phyloP scores from a whole-genome alignment of 495 filamentous ascomycete species.

The Podospora pseudoanserina region DNA sequence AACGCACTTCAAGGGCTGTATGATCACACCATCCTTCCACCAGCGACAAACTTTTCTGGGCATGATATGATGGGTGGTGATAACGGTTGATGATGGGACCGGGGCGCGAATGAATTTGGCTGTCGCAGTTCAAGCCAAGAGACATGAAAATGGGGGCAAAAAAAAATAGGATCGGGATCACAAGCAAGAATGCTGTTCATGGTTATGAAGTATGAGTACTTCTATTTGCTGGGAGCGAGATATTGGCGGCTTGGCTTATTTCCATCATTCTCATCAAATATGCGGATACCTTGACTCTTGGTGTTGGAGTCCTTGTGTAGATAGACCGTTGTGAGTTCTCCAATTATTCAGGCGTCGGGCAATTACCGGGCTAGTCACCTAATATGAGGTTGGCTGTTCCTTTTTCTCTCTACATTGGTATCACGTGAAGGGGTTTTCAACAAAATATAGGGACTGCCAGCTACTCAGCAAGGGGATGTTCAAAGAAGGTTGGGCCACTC shows the following conservation, averaged over 20 bases:
- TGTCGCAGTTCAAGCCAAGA: not conserved
- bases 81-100: not conserved
- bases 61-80: not conserved
- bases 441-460: no score
- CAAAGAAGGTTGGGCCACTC: no score
- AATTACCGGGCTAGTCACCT: not conserved
- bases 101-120: not conserved
- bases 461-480: no score
- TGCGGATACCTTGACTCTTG: not conserved
- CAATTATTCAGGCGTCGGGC: not conserved
- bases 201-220: not conserved
- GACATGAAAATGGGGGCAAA: not conserved
- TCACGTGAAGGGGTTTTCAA: no score
- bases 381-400: not conserved
- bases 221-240: not conserved
- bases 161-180: not conserved
- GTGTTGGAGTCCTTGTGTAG: not conserved
- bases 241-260: not conserved
- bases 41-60: not conserved
- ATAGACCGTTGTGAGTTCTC: not conserved
- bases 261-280: not conserved
- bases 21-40: not conserved
- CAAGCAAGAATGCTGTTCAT: not conserved
- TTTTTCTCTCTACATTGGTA: no score
- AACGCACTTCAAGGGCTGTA: no score